A percentile compares a stretch with the other conserved stretches of the same genome.
Conservation (phyloP, 2,329 filamentous ascomycete genomes). For the Paecilomyces sp. region DNA sequence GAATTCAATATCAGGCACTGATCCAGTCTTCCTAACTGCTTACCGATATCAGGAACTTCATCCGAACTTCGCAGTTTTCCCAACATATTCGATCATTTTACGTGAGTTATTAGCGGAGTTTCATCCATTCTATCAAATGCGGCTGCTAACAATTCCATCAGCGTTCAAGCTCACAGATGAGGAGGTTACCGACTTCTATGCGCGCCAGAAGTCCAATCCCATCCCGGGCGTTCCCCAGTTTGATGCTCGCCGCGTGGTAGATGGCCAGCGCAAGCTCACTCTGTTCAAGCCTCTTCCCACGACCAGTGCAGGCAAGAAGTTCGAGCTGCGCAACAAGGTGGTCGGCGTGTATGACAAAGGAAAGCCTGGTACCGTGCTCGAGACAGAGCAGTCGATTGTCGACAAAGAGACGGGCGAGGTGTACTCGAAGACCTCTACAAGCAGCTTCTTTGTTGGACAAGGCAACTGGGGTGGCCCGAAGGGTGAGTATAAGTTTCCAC, state of each 20-base stretch:
- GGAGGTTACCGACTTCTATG: constrained; percentile 82
- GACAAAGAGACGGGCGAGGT: constrained; percentile 62
- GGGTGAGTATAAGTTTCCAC: constrained; percentile 42
- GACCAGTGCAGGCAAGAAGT: constrained; percentile 62
- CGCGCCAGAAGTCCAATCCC: constrained; percentile 54
- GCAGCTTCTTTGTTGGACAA: constrained; percentile 73
- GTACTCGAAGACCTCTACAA: constrained; percentile 62
- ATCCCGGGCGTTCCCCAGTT: constrained; percentile 74
- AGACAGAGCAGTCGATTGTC: constrained; percentile 70
- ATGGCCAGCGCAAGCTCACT: constrained; percentile 74
- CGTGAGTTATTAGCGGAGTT: constrained; percentile 41
- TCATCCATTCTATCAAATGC: not conserved
- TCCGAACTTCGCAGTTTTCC: constrained; percentile 79
- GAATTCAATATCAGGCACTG: not conserved
- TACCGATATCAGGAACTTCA: constrained; percentile 65
- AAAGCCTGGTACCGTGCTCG: constrained; percentile 71
- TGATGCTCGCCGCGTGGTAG: constrained; percentile 66
- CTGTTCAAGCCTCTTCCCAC: constrained; percentile 70
- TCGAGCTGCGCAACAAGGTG: constrained; percentile 71
- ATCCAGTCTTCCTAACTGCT: not conserved
- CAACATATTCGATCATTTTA: constrained; percentile 77
- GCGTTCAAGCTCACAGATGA: constrained; percentile 70
- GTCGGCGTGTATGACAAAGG: constrained; percentile 88
- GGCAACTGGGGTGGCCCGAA: constrained; percentile 85
- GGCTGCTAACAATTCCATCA: constrained; percentile 12